These are phyloP conservation scores for Lathyrus tuberosus DNA, from an alignment of 306 rosid species.

Conservation along the genomic window DNA sequence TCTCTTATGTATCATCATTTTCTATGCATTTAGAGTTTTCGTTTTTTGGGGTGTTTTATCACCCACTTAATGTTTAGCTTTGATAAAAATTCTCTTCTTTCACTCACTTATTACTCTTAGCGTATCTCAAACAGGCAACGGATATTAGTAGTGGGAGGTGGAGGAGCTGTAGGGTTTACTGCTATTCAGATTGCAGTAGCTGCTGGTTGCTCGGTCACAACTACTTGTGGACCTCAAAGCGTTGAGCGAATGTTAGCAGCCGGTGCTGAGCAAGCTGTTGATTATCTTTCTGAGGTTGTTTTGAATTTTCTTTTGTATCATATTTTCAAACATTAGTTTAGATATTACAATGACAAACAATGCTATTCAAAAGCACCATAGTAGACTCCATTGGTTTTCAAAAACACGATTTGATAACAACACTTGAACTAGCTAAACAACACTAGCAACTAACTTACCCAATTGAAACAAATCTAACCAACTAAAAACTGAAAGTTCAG, in stretches of 20 bases:
- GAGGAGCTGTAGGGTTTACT: slow-evolving; percentile 94
- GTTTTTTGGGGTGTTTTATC: slow-evolving; percentile 10
- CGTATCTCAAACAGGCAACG: slow-evolving; percentile 66
- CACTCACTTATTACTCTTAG: slow-evolving; percentile 39
- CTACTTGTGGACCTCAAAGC: slow-evolving; percentile 87
- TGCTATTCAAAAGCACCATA: neutral
- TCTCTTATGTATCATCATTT: slow-evolving; percentile 2
- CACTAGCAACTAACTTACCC: neutral
- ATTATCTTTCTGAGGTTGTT: slow-evolving; percentile 84
- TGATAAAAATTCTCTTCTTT: slow-evolving; percentile 22
- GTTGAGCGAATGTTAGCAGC: slow-evolving; percentile 66
- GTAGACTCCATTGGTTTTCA: slow-evolving; percentile 1
- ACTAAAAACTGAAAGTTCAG: neutral
- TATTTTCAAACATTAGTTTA: slow-evolving; percentile 24
- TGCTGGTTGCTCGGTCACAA: slow-evolving; percentile 73
- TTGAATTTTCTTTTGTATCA: slow-evolving; percentile 35
- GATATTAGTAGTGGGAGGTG: slow-evolving; percentile 87
- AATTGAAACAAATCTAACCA: neutral
- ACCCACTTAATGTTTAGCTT: slow-evolving; percentile 26
- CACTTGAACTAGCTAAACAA: neutral
- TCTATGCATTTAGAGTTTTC: slow-evolving; percentile 1
- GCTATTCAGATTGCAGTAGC: slow-evolving; percentile 91
- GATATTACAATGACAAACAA: slow-evolving; percentile 23
- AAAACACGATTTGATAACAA: neutral
- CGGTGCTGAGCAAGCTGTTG: slow-evolving; percentile 92